These are phyloP conservation scores for Fusarium pseudonygamai DNA, from an alignment of 2,329 filamentous ascomycete species.

Conservation along the genomic window DNA sequence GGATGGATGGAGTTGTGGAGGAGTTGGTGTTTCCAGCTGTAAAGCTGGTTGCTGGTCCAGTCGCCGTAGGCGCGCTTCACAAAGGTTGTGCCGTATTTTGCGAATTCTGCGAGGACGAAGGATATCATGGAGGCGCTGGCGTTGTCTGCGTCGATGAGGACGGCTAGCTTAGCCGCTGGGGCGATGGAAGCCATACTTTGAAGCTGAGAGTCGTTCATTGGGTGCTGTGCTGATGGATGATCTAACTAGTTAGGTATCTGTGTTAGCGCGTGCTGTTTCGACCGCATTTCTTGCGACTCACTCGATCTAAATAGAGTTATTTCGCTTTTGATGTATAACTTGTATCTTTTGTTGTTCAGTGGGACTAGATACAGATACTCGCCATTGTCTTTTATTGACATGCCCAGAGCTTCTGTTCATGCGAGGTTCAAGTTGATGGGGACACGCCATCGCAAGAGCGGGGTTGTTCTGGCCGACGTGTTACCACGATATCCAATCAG, in stretches of 20 bases:
- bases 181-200: neutral
- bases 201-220: neutral
- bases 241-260: neutral
- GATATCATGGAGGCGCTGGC: slow-evolving; percentile 32
- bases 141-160: slow-evolving; percentile 50
- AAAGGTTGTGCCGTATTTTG: slow-evolving; percentile 47
- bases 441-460: neutral
- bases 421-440: rapidly evolving
- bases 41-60: slow-evolving; percentile 40
- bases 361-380: too few species aligned
- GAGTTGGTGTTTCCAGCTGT: slow-evolving; percentile 46
- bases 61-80: slow-evolving; percentile 49
- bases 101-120: slow-evolving; percentile 43
- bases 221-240: neutral
- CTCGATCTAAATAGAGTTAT: neutral
- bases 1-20: slow-evolving; percentile 48
- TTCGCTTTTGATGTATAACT: rapidly evolving
- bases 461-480: too few species aligned
- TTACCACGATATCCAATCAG: too few species aligned
- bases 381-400: too few species aligned
- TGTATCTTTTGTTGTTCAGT: too few species aligned
- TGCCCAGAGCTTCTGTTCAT: neutral
- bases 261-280: too few species aligned
- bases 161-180: slow-evolving; percentile 40
- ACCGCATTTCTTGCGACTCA: too few species aligned